Conservation (phyloP, 768 basidiomycete species). For the Amanita rubescens region DNA sequence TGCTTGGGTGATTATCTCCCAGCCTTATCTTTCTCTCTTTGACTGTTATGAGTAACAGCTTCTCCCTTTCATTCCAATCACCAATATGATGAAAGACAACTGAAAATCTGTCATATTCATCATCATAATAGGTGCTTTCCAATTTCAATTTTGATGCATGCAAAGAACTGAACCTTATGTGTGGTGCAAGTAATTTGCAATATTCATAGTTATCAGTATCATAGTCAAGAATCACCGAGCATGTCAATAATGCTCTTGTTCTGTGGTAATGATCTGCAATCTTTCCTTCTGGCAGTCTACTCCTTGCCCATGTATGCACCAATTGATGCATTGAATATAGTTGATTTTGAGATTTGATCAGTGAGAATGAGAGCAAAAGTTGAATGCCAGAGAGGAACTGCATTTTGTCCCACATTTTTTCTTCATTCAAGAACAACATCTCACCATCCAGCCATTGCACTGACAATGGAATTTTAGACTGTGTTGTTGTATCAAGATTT, state of each 20-base stretch:
- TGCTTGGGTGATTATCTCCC: too few relatives aligned
- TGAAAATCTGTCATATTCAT: too few relatives aligned
- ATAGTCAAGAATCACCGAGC: neutral
- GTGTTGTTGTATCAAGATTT: neutral
- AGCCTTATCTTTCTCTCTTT: too few relatives aligned
- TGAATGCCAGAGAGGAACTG: conserved; percentile 11
- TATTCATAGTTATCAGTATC: too few relatives aligned
- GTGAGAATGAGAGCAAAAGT: too few relatives aligned
- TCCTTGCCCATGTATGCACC: conserved; percentile 7
- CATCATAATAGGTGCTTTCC: too few relatives aligned
- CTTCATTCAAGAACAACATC: neutral
- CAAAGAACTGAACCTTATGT: too few relatives aligned
- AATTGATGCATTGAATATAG: conserved; percentile 10
- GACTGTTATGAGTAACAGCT: too few relatives aligned
- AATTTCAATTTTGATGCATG: too few relatives aligned
- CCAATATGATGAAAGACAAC: too few relatives aligned
- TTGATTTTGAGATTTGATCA: conserved; percentile 11
- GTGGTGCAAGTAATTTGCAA: too few relatives aligned
- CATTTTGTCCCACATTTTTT: conserved; percentile 9
- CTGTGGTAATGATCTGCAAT: neutral
- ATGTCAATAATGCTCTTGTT: neutral
- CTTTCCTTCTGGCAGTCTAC: neutral
- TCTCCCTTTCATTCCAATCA: neutral
- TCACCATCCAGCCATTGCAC: neutral
- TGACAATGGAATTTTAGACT: neutral